Base-by-base conservation (phyloP, 2,329 filamentous ascomycete genomes). In the Verticillium klebahnii region DNA sequence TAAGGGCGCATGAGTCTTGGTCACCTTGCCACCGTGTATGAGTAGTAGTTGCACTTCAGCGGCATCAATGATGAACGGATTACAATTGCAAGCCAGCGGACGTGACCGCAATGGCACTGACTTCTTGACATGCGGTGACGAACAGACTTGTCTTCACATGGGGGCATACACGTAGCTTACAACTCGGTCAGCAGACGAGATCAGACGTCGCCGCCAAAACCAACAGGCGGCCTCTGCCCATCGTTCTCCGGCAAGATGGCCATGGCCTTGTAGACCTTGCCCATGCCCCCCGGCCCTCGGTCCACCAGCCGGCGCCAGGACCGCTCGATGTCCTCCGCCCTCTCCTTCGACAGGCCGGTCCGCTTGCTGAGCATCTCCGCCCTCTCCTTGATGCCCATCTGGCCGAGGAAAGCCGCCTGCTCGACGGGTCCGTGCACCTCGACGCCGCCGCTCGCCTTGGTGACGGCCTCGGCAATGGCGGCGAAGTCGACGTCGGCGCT, bases 401-500 rank as follows among this genome's bases (percentile, higher is more conserved):
- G 80, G 55, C 84, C 82, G 45, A 99, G 76, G 74, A 96, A 99
- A 45, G 83, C 80, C 0, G 86, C 92, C 76, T 99, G 95, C 64
- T 93, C 87, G 1, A 97, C 88, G 0, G 95, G 95, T 0, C 95
- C 95, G 70, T 98, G 93, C 7, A 97, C 91, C 75, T 99, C 95
- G 4, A 98, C 87, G 1, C 88, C 89, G 1, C 88, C 84, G 66
- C 89, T 93, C 0, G 91, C 90, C 45, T 84, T 79, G 56, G 91
- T 82, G 0, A 93, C 93, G 1, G 90, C 83, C 72, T 98, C 93
- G 0, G 93, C 93, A 1, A 99, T 78, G 12, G 89, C 92, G 0
- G 86, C 85, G 72, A 99, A 99, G 74, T 99, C 95, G 1, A 99
- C 95, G 71, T 99, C 94, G 0, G 91, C 94, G 67, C 89, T 93